A percentile compares a stretch with the other conserved stretches of the same genome.
phyloP scores from a whole-genome alignment of 306 rosid genomes.

The Cucurbita moschata region DNA sequence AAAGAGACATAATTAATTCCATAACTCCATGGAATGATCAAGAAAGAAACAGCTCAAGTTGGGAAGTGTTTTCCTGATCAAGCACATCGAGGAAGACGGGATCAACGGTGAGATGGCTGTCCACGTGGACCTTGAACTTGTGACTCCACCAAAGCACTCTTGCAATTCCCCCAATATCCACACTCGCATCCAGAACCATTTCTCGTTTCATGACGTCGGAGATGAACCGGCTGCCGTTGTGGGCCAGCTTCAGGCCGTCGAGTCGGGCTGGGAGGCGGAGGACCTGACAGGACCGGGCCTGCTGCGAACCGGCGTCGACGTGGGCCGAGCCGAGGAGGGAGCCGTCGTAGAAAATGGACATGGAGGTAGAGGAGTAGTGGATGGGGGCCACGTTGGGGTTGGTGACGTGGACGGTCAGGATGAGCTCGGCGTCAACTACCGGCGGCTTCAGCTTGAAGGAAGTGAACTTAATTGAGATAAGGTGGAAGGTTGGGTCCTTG shows the following conservation, averaged over 20 bases:
- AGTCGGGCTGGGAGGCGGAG: conserved; percentile 66
- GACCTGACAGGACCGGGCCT: conserved; percentile 50
- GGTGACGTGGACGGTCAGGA: conserved; percentile 69
- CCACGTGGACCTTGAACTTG: conserved; percentile 49
- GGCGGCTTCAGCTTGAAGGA: conserved; percentile 56
- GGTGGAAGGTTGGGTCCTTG: conserved; percentile 64
- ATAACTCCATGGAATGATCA: background rate
- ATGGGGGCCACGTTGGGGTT: conserved; percentile 72
- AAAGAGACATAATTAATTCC: too few relatives aligned
- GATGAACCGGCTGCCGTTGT: conserved; percentile 35
- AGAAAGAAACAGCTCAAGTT: conserved; percentile 22
- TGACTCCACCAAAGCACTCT: conserved; percentile 76
- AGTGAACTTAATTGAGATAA: conserved; percentile 59
- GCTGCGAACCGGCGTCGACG: conserved; percentile 64
- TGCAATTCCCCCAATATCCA: conserved; percentile 57
- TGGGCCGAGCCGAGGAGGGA: conserved; percentile 69
- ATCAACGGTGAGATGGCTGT: conserved; percentile 70
- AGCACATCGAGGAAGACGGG: conserved; percentile 72
- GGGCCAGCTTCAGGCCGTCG: conserved; percentile 42
- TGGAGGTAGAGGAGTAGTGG: conserved; percentile 58
- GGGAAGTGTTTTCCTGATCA: conserved; percentile 47
- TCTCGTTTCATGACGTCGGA: conserved; percentile 52
- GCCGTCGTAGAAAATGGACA: conserved; percentile 78
- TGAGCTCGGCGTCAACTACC: conserved; percentile 45
- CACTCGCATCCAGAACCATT: conserved; percentile 61